phyloP scores from a whole-genome alignment of 108 stramenopile genomes.

The Cyclotella baltica region DNA sequence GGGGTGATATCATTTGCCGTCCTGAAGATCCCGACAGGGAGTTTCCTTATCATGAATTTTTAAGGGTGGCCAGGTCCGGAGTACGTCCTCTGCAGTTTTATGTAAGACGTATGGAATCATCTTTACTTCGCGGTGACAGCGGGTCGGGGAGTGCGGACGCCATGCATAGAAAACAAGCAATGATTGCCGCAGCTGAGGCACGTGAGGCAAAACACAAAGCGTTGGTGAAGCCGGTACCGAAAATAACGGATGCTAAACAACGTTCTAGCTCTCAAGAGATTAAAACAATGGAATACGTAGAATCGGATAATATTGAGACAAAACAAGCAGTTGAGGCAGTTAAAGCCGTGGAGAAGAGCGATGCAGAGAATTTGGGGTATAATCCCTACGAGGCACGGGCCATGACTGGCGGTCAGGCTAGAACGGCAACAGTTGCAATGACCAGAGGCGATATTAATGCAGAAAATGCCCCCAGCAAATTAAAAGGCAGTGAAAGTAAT shows the following conservation, averaged over 20 bases:
- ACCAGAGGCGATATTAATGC: slow-evolving; percentile 66
- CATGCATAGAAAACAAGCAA: slow-evolving; percentile 68
- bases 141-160: slow-evolving; percentile 62
- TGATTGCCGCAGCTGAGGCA: slow-evolving; percentile 87
- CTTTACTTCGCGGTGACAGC: slow-evolving; percentile 32
- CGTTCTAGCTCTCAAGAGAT: slow-evolving; percentile 6
- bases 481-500: slow-evolving; percentile 12
- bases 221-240: slow-evolving; percentile 49
- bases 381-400: slow-evolving; percentile 83
- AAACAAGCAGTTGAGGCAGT: slow-evolving; percentile 65
- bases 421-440: slow-evolving; percentile 65
- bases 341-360: slow-evolving; percentile 60
- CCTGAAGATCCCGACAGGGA: slow-evolving; percentile 74
- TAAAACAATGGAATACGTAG: slow-evolving; percentile 1
- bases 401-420: slow-evolving; percentile 79
- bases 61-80: slow-evolving; percentile 55
- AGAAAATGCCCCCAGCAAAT: slow-evolving; percentile 26
- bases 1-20: slow-evolving; percentile 84
- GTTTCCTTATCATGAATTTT: slow-evolving; percentile 74
- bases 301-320: slow-evolving; percentile 58
- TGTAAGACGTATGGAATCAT: slow-evolving; percentile 54
- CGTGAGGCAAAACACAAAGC: slow-evolving; percentile 75
- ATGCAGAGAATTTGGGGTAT: slow-evolving; percentile 74
- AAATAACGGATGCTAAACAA: slow-evolving; percentile 1
- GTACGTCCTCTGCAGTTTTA: slow-evolving; percentile 69